These are phyloP conservation scores for Alternaria triticina DNA, from an alignment of 2,329 filamentous ascomycete genomes.

Conservation along the genomic window DNA sequence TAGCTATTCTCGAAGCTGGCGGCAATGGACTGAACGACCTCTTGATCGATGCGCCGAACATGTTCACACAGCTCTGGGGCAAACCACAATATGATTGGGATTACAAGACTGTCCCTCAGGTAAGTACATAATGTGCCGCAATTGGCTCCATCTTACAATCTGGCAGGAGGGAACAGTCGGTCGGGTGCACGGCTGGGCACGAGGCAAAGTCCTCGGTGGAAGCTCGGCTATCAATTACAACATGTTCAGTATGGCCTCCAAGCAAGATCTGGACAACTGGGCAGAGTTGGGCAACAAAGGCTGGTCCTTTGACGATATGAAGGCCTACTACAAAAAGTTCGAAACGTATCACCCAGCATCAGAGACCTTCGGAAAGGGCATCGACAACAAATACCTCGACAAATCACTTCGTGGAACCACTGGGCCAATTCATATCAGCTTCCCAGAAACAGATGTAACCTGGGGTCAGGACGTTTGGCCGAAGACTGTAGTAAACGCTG, in stretches of 20 bases:
- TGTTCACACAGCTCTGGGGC: constrained; percentile 32
- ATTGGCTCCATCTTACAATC: constrained; percentile 1
- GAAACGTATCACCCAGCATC: constrained; percentile 41
- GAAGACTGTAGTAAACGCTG: constrained; percentile 32
- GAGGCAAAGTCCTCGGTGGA: constrained; percentile 47
- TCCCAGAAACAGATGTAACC: constrained; percentile 27
- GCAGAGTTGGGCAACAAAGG: constrained; percentile 47
- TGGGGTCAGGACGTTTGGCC: constrained; percentile 38
- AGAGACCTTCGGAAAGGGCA: constrained; percentile 21
- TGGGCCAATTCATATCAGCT: constrained; percentile 35
- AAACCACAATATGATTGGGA: constrained; percentile 44
- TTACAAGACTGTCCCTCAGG: constrained; percentile 40
- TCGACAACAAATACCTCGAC: constrained; percentile 36
- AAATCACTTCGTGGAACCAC: constrained; percentile 28
- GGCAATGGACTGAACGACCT: constrained; percentile 34
- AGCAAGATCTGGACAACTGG: constrained; percentile 49
- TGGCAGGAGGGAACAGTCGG: constrained; percentile 30
- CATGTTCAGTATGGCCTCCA: constrained; percentile 38
- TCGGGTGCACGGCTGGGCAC: constrained; percentile 31
- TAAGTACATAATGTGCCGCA: neutral
- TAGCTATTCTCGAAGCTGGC: constrained; percentile 39
- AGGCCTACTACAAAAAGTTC: constrained; percentile 47
- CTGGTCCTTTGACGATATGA: constrained; percentile 46
- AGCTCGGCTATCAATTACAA: constrained; percentile 46
- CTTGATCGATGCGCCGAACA: constrained; percentile 35